Evolutionary conservation across 2,329 filamentous ascomycete genomes (phyloP).

Genomic region (Apiospora koreana): DNA sequence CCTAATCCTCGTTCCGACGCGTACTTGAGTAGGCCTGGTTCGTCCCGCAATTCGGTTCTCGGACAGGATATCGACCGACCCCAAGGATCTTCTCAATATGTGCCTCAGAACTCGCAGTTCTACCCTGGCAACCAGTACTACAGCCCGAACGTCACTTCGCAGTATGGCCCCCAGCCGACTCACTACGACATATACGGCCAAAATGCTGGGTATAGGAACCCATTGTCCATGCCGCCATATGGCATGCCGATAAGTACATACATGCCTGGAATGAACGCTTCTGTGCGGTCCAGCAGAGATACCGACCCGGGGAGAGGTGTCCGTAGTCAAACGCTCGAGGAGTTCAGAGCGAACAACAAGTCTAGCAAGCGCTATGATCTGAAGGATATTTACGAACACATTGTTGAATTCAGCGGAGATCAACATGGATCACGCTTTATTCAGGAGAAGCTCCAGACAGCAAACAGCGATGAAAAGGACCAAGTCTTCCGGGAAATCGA

Average conservation of each 20-base stretch:
- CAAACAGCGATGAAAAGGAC: constrained; percentile 95
- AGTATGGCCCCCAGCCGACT: constrained; percentile 35
- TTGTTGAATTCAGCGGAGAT: constrained; percentile 94
- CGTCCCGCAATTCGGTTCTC: constrained; percentile 36
- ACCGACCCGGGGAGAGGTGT: constrained; percentile 61
- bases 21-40: constrained; percentile 34
- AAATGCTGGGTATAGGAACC: constrained; percentile 36
- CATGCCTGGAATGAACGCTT: constrained; percentile 27
- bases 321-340: constrained; percentile 73
- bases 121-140: constrained; percentile 18
- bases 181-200: constrained; percentile 39
- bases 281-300: constrained; percentile 47
- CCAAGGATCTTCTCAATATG: constrained; percentile 33
- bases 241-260: constrained; percentile 29
- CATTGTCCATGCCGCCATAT: constrained; percentile 36
- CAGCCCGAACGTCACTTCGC: constrained; percentile 31
- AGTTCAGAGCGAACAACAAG: constrained; percentile 77
- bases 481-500: constrained; percentile 86
- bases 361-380: constrained; percentile 75
- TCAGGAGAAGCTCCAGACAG: constrained; percentile 85
- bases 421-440: constrained; percentile 96
- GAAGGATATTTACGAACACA: constrained; percentile 83
- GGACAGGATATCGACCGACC: constrained; percentile 41
- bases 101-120: constrained; percentile 27
- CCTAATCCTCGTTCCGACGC: constrained; percentile 33